Evolutionary conservation across 495 filamentous ascomycete genomes (phyloP), one percentile per base, ranked within the genome.

Genomic region (Mytilinidion resinicola): DNA sequence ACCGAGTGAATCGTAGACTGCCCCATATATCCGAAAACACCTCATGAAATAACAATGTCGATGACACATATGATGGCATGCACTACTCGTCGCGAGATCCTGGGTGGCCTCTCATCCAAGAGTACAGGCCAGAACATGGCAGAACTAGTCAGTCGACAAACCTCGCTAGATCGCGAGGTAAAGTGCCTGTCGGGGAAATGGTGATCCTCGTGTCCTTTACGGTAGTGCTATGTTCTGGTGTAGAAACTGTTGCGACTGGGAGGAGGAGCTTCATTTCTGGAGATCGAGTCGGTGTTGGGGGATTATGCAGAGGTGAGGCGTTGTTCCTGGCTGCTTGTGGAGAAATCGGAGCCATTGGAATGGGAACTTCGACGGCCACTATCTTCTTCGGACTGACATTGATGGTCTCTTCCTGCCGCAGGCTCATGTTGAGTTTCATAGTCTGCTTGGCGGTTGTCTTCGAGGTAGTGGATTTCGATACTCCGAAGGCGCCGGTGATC

Each of bases 261-360:
- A 21, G 9, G 14, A 25, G 14, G 8, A 14, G 21, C 46, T 11
- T 25, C 17, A 21, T 19, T 25, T 49, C 33, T 7, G 46, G 46
- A 14, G 33, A 21, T 8, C 17, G 15, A 1, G 9, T 25, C 9
- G 46, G 17, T 5, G 46, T 30, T 3, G 46, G 46, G 14, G 46
- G 46, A 49, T 19, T 25, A 30, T 49, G 21, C 21, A 25, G 46
- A 49, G 46, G 46, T 6, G 46, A 49, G 9, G 46, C 14, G 33
- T 49, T 49, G 46, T 49, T 49, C 19, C 46, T 19, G 33, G 46
- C 46, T 49, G 46, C 46, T 49, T 25, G 46, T 33, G 21, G 46
- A 8, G 46, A 49, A 49, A 49, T 49, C 33, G 46, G 46, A 49
- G 46, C 46, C 46, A 49, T 49, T 11, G 46, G 46, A 49, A 25